Evolutionary conservation across 129 eudicot species (phyloP).

Genomic region (Sambucus nigra): DNA sequence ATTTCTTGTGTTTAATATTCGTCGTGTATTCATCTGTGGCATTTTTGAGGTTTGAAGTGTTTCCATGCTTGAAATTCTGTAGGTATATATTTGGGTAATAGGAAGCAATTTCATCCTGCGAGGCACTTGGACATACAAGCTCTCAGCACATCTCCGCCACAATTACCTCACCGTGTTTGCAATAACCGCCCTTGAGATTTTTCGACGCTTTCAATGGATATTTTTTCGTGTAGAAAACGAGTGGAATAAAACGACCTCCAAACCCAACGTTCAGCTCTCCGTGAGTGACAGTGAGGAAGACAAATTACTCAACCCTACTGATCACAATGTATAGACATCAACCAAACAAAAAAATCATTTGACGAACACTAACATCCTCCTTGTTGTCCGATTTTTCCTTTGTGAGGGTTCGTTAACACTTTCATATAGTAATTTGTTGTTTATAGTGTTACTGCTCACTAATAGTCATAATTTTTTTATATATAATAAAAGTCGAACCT

Average conservation of each 20-base stretch:
- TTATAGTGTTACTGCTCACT: neutral
- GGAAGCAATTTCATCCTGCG: constrained; percentile 86
- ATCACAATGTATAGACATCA: constrained; percentile 54
- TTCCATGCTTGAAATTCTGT: constrained; percentile 8
- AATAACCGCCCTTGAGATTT: constrained; percentile 68
- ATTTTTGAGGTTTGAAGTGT: too few species aligned
- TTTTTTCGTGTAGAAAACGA: constrained; percentile 96
- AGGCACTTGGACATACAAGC: constrained; percentile 97
- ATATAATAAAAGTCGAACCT: too few species aligned
- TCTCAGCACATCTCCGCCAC: constrained; percentile 96
- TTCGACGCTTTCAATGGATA: constrained; percentile 92
- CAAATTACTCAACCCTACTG: constrained; percentile 47
- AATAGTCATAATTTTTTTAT: neutral
- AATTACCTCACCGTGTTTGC: constrained; percentile 74
- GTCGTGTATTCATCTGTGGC: too few species aligned
- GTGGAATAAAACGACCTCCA: constrained; percentile 70
- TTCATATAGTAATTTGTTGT: neutral
- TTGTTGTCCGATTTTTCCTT: neutral
- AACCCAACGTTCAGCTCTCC: constrained; percentile 39
- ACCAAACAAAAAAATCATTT: neutral
- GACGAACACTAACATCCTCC: neutral
- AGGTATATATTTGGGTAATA: constrained; percentile 82
- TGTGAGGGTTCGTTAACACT: neutral
- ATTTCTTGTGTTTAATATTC: too few species aligned
- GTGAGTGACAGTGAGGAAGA: constrained; percentile 54